Evolutionary conservation across 805 yeast genomes (phyloP).

Genomic region (Priceomyces fermenticarens): DNA sequence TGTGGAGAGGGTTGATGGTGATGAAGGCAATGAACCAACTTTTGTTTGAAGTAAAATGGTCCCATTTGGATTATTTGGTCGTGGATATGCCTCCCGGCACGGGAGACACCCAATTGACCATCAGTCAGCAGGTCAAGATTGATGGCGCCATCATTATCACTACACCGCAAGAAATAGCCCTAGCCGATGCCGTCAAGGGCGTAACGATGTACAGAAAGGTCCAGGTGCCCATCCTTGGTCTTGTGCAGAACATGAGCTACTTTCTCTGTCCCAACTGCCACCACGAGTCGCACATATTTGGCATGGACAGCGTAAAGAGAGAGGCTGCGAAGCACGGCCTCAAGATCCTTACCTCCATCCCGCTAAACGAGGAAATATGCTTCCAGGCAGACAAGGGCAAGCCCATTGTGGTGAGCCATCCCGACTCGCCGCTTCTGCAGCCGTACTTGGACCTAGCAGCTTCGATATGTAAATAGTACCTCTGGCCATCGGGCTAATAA

Average conservation of each 20-base stretch:
- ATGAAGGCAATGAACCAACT: conserved; percentile 84
- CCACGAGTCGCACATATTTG: conserved; percentile 74
- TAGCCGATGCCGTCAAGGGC: conserved; percentile 78
- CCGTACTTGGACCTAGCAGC: conserved; percentile 51
- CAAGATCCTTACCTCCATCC: conserved; percentile 62
- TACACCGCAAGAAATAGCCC: conserved; percentile 84
- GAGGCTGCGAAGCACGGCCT: conserved; percentile 49
- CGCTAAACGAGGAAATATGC: conserved; percentile 61
- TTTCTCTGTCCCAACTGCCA: conserved; percentile 73
- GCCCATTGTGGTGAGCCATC: conserved; percentile 53
- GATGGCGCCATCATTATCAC: conserved; percentile 82
- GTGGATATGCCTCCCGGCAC: conserved; percentile 92
- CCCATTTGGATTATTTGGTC: conserved; percentile 60
- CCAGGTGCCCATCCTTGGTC: conserved; percentile 66
- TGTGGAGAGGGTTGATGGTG: conserved; percentile 85
- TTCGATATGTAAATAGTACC: background rate
- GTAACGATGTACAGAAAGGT: conserved; percentile 74
- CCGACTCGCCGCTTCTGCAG: conserved; percentile 31
- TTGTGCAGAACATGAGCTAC: conserved; percentile 82
- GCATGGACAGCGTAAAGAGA: conserved; percentile 54
- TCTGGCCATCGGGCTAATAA: background rate
- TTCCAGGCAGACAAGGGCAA: conserved; percentile 59
- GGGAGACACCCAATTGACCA: conserved; percentile 80
- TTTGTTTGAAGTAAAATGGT: conserved; percentile 81
- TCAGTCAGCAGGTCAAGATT: conserved; percentile 73